Percentiles rank a stretch among this genome's conserved stretches.
phyloP scores from a whole-genome alignment of 257 asterid genomes.

The Ophiorrhiza pumila region DNA sequence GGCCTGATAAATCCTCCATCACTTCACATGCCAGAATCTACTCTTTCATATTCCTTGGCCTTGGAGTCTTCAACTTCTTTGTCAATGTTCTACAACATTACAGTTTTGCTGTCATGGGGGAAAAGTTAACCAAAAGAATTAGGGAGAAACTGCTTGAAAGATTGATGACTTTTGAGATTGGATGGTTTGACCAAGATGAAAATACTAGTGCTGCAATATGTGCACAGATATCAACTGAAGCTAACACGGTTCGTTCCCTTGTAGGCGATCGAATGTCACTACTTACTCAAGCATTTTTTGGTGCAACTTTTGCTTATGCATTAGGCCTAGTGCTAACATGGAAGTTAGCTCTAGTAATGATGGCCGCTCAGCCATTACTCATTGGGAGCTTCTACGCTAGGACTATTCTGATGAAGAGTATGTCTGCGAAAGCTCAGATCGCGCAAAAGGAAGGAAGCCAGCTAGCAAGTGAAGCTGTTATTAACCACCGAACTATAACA shows the following conservation, averaged over 20 bases:
- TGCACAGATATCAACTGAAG: conserved; percentile 56
- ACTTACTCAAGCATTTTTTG: conserved; percentile 54
- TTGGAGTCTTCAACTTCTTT: conserved; percentile 50
- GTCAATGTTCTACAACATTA: conserved; percentile 66
- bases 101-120: conserved; percentile 73
- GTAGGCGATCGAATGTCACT: conserved; percentile 65
- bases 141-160: conserved; percentile 49
- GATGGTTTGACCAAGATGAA: conserved; percentile 69
- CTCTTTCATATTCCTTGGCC: conserved; percentile 33
- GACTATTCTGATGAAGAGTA: conserved; percentile 50
- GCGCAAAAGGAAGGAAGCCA: conserved; percentile 75
- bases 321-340: conserved; percentile 54
- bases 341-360: conserved; percentile 63
- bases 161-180: conserved; percentile 59
- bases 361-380: conserved; percentile 62
- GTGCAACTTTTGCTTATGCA: conserved; percentile 51
- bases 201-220: conserved; percentile 61
- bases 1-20: conserved; percentile 32
- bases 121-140: conserved; percentile 54
- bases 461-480: conserved; percentile 75
- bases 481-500: conserved; percentile 66
- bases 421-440: conserved; percentile 57
- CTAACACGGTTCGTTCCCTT: conserved; percentile 55
- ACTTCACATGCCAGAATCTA: conserved; percentile 41
- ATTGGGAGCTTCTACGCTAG: conserved; percentile 62